Evolutionary conservation across 2,329 filamentous ascomycete genomes (phyloP).

Genomic region (Penicillium sp.): DNA sequence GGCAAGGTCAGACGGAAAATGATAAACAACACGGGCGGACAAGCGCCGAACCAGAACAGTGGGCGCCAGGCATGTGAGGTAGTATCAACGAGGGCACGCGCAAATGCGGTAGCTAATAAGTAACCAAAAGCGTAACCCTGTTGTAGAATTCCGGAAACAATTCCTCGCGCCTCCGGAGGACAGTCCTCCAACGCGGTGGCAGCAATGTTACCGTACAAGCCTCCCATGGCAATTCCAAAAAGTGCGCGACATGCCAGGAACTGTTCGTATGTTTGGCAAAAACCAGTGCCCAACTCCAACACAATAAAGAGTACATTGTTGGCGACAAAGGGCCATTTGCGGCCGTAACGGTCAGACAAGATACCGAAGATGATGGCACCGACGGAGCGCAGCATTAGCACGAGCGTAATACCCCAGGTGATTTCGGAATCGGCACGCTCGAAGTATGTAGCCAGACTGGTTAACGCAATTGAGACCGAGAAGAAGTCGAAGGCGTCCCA

Average conservation of each 20-base stretch:
- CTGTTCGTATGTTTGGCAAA: conserved; percentile 54
- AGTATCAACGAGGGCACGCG: conserved; percentile 55
- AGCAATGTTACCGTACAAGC: conserved; percentile 59
- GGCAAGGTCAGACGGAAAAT: conserved; percentile 71
- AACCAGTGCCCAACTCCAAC: conserved; percentile 58
- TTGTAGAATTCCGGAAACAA: conserved; percentile 60
- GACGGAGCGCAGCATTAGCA: conserved; percentile 54
- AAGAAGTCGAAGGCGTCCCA: conserved; percentile 62
- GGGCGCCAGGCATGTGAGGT: conserved; percentile 78
- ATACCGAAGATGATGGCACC: conserved; percentile 43
- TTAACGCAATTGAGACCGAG: conserved; percentile 56
- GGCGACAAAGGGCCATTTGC: conserved; percentile 58
- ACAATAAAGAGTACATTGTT: conserved; percentile 61
- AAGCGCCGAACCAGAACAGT: conserved; percentile 83
- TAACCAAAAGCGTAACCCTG: conserved; percentile 64
- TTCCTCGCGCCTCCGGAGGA: conserved; percentile 54
- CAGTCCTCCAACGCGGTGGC: conserved; percentile 62
- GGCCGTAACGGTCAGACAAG: conserved; percentile 49
- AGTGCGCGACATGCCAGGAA: conserved; percentile 58
- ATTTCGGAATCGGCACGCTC: conserved; percentile 54
- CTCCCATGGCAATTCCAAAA: conserved; percentile 63
- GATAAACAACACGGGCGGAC: conserved; percentile 77
- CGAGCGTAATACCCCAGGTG: conserved; percentile 54
- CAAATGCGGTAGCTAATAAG: conserved; percentile 57
- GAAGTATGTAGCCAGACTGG: conserved; percentile 52